Evolutionary conservation across 768 basidiomycete genomes (phyloP), one percentile per base, ranked within the genome.

Genomic region (Gelatoporia subvermispora): DNA sequence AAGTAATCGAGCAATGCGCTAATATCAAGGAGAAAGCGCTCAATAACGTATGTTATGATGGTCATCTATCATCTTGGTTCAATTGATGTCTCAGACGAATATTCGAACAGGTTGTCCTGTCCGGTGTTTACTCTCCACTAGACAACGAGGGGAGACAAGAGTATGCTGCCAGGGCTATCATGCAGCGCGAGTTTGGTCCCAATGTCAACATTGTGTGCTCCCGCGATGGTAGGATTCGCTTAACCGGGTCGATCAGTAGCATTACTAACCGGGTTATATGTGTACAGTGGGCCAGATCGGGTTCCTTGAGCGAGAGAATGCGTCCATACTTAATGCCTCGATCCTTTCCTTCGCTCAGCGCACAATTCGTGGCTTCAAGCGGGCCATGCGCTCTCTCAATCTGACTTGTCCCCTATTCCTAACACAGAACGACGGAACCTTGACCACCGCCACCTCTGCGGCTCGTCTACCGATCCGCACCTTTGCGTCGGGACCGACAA

Each of bases 221-320:
- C 16, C 38, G 59, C 38, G 62, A 64, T 35, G 62, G 60, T 57
- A 43, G 18, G 48, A 37, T 23, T 15, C 25, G 20, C 40, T 17
- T 18, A n/a, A n/a, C n/a, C n/a, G n/a, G n/a, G n/a, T n/a, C 31
- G 20, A 8, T 2, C 44, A 13, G 8, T 31, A 31, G 5, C 28
- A 7, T 4, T 11, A 47, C 24, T 3, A 7, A 10, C 46, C 3
- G 13, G 16, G 11, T 39, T 16, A 24, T 18, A 13, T 41, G 11
- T 34, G 11, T 18, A 0, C 40, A 75, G 80, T 81, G 36, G 81
- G 75, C 8, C 75, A 77, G 57, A 68, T 82, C 20, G 79, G 80
- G 28, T 68, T 84, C 43, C 63, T 84, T 15, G 79, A 82, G 53
- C 73, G 84, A 38, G 84, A 85, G 59, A 85, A 85, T 47, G 84